Conservation (phyloP, 768 basidiomycete species). For the Sarcomyxa edulis region DNA sequence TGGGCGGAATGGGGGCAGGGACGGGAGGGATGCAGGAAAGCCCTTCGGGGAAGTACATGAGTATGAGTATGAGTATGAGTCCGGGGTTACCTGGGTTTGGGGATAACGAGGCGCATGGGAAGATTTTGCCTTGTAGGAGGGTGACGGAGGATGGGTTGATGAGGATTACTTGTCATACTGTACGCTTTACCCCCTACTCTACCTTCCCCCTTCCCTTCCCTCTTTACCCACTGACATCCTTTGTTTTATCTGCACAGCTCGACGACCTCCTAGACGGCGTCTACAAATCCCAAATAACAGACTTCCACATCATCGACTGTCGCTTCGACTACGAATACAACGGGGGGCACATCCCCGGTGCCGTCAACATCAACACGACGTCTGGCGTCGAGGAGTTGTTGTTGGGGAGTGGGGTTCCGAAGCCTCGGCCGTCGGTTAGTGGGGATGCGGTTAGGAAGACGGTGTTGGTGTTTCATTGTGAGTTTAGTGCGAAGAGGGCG, state of each 20-base stretch:
- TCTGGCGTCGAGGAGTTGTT: slow-evolving; percentile 76
- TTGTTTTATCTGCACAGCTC: slow-evolving; percentile 43
- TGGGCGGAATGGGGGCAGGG: too few relatives aligned
- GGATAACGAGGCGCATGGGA: slow-evolving; percentile 89
- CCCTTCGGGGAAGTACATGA: slow-evolving; percentile 50
- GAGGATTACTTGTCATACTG: slow-evolving; percentile 78
- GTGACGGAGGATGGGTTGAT: slow-evolving; percentile 95
- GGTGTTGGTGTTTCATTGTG: slow-evolving; percentile 94
- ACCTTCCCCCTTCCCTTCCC: not conserved
- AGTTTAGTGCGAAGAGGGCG: slow-evolving; percentile 92
- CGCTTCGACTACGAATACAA: slow-evolving; percentile 95
- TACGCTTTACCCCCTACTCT: slow-evolving; percentile 31
- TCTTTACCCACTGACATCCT: too few relatives aligned
- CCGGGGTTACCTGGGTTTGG: slow-evolving; percentile 82
- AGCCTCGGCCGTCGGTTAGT: slow-evolving; percentile 66
- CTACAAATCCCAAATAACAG: slow-evolving; percentile 57
- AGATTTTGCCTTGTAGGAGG: slow-evolving; percentile 89
- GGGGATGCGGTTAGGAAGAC: slow-evolving; percentile 74
- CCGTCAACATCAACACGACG: slow-evolving; percentile 86
- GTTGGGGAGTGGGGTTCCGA: slow-evolving; percentile 48
- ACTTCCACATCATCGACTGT: slow-evolving; percentile 88
- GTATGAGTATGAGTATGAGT: slow-evolving; percentile 43
- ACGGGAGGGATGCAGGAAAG: slow-evolving; percentile 54
- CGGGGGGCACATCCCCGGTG: slow-evolving; percentile 90
- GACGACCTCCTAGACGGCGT: slow-evolving; percentile 72